Conservation (phyloP, 2,329 filamentous ascomycete species). For the Alternaria sp. region DNA sequence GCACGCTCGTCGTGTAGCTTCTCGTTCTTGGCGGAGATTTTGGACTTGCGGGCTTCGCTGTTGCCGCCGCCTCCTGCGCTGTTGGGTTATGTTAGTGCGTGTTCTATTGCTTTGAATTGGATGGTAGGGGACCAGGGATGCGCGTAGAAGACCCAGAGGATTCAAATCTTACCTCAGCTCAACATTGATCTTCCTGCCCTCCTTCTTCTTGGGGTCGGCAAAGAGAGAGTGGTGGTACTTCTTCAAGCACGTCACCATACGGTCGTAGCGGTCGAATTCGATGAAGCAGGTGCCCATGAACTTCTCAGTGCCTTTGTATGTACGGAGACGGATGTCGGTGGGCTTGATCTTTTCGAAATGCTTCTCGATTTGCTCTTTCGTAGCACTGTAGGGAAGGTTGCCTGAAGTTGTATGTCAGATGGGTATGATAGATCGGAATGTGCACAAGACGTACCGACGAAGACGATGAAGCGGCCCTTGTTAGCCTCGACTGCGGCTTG, state of each 20-base stretch:
- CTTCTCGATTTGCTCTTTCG: slow-evolving; percentile 68
- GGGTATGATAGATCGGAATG: not conserved
- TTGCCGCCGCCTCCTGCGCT: slow-evolving; percentile 87
- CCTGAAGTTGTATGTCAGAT: slow-evolving; percentile 55
- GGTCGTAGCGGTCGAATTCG: slow-evolving; percentile 84
- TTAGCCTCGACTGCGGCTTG: slow-evolving; percentile 25
- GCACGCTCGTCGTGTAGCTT: slow-evolving; percentile 76
- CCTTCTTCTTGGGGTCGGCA: slow-evolving; percentile 62
- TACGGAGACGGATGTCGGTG: slow-evolving; percentile 65
- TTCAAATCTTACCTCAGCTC: slow-evolving; percentile 72
- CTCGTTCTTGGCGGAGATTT: slow-evolving; percentile 84
- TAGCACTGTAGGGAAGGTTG: slow-evolving; percentile 88
- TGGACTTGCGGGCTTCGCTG: slow-evolving; percentile 71
- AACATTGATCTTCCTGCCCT: slow-evolving; percentile 81
- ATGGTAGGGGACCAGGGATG: not conserved
- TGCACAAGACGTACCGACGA: slow-evolving; percentile 64
- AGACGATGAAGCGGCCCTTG: slow-evolving; percentile 73
- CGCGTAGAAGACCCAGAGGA: not conserved
- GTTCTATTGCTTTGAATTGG: not conserved
- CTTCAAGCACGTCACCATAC: slow-evolving; percentile 91
- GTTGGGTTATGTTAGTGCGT: slow-evolving; percentile 13
- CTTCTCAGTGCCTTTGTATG: slow-evolving; percentile 47
- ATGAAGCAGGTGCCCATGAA: slow-evolving; percentile 63
- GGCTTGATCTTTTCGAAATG: slow-evolving; percentile 83
- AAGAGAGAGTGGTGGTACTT: slow-evolving; percentile 89